Conservation (phyloP, 164 flowering plant species). For the Chimonanthus praecox region DNA sequence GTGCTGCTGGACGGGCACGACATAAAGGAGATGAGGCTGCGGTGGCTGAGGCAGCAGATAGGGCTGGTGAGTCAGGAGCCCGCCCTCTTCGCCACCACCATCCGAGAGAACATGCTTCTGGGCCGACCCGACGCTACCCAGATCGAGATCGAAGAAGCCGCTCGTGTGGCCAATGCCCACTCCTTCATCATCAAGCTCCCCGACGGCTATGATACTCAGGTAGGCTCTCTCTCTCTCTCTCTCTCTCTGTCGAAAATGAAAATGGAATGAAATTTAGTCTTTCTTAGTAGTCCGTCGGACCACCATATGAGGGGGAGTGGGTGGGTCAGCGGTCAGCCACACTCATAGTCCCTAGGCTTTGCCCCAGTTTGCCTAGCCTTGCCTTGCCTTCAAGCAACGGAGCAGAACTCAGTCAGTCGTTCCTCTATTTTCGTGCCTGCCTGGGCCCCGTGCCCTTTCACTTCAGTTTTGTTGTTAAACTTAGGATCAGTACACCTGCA, state of each 20-base stretch:
- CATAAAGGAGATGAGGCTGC: constrained; percentile 67
- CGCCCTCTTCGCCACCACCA: constrained; percentile 88
- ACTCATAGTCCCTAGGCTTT: too few relatives aligned
- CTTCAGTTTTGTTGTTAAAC: too few relatives aligned
- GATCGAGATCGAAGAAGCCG: constrained; percentile 90
- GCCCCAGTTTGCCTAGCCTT: too few relatives aligned
- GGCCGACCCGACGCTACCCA: constrained; percentile 84
- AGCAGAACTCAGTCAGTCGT: too few relatives aligned
- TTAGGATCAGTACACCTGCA: too few relatives aligned
- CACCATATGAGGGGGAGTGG: background rate
- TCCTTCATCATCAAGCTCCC: constrained; percentile 87
- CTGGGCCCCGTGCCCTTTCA: too few relatives aligned
- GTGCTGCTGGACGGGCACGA: constrained; percentile 90
- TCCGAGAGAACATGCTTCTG: constrained; percentile 80
- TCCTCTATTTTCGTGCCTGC: too few relatives aligned
- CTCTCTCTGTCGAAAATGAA: too few relatives aligned
- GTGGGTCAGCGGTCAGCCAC: background rate
- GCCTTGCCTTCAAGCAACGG: too few relatives aligned
- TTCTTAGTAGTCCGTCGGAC: too few relatives aligned
- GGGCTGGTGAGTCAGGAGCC: constrained; percentile 99
- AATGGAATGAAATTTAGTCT: too few relatives aligned
- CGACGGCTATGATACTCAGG: constrained; percentile 92
- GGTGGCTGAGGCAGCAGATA: constrained; percentile 94
- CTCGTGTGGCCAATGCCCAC: constrained; percentile 94
- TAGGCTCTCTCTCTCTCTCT: constrained; percentile 7